phyloP scores from a whole-genome alignment of 164 flowering plant genomes.

The Saururus chinensis region DNA sequence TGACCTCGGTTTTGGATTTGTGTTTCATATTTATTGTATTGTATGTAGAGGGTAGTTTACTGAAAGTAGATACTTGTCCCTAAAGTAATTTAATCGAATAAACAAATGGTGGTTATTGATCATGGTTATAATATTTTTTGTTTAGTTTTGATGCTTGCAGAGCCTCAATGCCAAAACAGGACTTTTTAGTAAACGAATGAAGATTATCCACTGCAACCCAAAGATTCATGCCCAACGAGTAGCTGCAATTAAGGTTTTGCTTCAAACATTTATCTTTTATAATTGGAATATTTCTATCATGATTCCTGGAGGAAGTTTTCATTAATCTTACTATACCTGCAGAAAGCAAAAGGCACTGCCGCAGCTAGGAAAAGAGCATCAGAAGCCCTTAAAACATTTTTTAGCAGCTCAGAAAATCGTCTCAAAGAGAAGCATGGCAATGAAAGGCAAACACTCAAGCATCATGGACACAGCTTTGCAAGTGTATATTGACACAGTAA shows the following conservation, averaged over 20 bases:
- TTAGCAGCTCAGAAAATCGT: slow-evolving; percentile 79
- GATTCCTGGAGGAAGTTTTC: neutral
- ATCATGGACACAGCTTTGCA: neutral
- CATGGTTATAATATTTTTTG: slow-evolving; percentile 31
- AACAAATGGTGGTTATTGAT: neutral
- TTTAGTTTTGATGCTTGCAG: slow-evolving; percentile 74
- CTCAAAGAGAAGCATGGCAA: slow-evolving; percentile 71
- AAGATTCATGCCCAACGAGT: slow-evolving; percentile 82
- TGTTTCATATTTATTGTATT: no score
- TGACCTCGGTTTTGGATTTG: no score
- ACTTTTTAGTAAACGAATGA: slow-evolving; percentile 85
- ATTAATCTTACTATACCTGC: slow-evolving; percentile 1
- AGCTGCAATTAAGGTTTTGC: slow-evolving; percentile 83
- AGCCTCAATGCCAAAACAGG: slow-evolving; percentile 96
- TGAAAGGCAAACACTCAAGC: slow-evolving; percentile 48
- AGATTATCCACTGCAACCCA: slow-evolving; percentile 84
- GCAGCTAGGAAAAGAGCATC: slow-evolving; percentile 80
- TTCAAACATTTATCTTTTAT: neutral
- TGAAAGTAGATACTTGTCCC: neutral
- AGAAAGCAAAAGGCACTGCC: slow-evolving; percentile 87
- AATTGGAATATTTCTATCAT: neutral
- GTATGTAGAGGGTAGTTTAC: no score
- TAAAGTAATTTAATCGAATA: no score
- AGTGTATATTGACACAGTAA: no score
- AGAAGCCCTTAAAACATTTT: slow-evolving; percentile 67